Evolutionary conservation across 495 filamentous ascomycete genomes (phyloP).

Genomic region (Staphylotrichum longicolle): DNA sequence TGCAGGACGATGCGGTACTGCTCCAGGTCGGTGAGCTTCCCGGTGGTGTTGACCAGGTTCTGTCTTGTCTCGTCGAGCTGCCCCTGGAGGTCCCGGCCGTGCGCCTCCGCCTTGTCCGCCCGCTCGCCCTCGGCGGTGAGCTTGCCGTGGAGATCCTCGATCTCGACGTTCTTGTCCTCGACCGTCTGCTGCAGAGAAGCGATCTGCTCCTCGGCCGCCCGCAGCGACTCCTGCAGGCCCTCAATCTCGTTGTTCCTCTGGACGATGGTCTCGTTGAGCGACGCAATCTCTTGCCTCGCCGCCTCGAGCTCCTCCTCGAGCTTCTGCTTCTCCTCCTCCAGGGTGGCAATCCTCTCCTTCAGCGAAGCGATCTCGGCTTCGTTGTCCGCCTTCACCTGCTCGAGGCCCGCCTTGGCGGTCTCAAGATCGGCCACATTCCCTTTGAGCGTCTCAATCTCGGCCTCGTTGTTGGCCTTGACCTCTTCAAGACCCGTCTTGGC

Average conservation of each 20-base stretch:
- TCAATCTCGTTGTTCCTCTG: slow-evolving; percentile 33
- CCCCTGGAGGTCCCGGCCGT: slow-evolving; percentile 31
- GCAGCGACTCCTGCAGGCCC: slow-evolving; percentile 30
- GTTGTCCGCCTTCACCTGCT: slow-evolving; percentile 23
- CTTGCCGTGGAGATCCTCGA: slow-evolving; percentile 31
- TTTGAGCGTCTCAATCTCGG: slow-evolving; percentile 30
- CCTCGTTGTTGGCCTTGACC: slow-evolving; percentile 29
- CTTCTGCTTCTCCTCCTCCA: slow-evolving; percentile 30
- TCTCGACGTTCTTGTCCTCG: slow-evolving; percentile 32
- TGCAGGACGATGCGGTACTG: slow-evolving; percentile 33
- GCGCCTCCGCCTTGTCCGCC: slow-evolving; percentile 31
- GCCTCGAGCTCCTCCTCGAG: slow-evolving; percentile 32
- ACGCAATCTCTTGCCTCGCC: slow-evolving; percentile 29
- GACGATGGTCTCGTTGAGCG: slow-evolving; percentile 26
- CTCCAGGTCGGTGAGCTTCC: slow-evolving; percentile 31
- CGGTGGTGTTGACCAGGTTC: slow-evolving; percentile 24
- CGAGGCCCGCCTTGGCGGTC: slow-evolving; percentile 20
- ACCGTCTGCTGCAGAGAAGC: slow-evolving; percentile 32
- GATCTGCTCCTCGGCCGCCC: slow-evolving; percentile 32
- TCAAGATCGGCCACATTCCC: slow-evolving; percentile 25
- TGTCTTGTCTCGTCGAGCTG: slow-evolving; percentile 31
- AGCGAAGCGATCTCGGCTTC: slow-evolving; percentile 24
- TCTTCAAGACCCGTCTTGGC: slow-evolving; percentile 30
- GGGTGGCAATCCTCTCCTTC: slow-evolving; percentile 21
- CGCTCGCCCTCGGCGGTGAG: slow-evolving; percentile 29